Conservation (phyloP, 75 land plant genomes). For the Picea glauca region DNA sequence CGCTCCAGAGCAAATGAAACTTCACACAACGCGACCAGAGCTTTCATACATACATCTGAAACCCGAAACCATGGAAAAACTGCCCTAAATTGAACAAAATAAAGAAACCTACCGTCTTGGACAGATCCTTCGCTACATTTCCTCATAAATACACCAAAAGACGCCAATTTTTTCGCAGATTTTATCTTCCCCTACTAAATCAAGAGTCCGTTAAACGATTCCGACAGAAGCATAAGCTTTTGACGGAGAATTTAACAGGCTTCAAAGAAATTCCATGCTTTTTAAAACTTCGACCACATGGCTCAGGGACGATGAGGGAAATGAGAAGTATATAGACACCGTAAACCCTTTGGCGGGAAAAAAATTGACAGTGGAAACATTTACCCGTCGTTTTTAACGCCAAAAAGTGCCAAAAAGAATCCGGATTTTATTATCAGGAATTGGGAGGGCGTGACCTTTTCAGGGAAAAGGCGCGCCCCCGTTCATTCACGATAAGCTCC, state of each 20-base stretch:
- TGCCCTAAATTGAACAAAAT: not conserved
- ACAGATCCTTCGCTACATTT: not conserved
- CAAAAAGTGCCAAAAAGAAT: conserved; percentile 1
- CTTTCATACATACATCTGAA: not conserved
- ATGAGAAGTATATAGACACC: not conserved
- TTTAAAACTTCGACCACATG: too few relatives aligned
- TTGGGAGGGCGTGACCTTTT: not conserved
- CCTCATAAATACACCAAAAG: not conserved
- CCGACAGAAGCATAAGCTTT: not conserved
- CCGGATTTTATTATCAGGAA: too few relatives aligned
- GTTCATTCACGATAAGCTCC: not conserved
- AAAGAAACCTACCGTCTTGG: not conserved
- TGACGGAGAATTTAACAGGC: not conserved
- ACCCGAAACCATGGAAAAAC: not conserved
- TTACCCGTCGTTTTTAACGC: not conserved
- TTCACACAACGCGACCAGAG: not conserved
- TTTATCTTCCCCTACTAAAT: not conserved
- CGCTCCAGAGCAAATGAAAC: not conserved
- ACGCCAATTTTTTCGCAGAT: not conserved
- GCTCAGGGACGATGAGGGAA: not conserved
- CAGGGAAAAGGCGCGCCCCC: not conserved
- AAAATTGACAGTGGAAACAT: not conserved
- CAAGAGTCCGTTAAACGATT: not conserved
- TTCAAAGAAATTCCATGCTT: not conserved
- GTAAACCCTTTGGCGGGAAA: not conserved